Evolutionary conservation across 352 stramenopile genomes (phyloP).

Genomic region (Phytophthora aleatoria): DNA sequence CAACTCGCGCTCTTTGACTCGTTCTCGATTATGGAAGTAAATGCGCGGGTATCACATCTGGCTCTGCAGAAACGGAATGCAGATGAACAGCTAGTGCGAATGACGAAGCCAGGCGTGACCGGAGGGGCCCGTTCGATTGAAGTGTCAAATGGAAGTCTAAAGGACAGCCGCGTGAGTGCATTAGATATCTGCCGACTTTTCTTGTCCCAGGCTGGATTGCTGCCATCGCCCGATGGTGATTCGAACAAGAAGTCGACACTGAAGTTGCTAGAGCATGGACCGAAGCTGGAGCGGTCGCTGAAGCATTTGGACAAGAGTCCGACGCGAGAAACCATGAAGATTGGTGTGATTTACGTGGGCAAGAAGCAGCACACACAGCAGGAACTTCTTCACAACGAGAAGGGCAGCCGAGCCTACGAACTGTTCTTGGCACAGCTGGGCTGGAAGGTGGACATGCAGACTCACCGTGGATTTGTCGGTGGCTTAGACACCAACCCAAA

Average conservation of each 20-base stretch:
- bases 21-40: constrained; percentile 90
- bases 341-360: constrained; percentile 87
- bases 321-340: constrained; percentile 90
- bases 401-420: constrained; percentile 67
- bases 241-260: constrained; percentile 57
- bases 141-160: constrained; percentile 26
- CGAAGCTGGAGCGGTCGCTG: constrained; percentile 80
- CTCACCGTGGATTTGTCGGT: constrained; percentile 75
- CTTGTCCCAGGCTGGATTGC: constrained; percentile 71
- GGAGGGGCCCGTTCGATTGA: constrained; percentile 42
- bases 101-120: constrained; percentile 49
- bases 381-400: constrained; percentile 81
- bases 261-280: constrained; percentile 71
- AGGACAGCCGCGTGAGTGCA: constrained; percentile 58
- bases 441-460: constrained; percentile 75
- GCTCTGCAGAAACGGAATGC: constrained; percentile 50
- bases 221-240: constrained; percentile 69
- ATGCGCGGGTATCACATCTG: constrained; percentile 73
- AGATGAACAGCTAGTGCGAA: constrained; percentile 40
- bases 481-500: constrained; percentile 82
- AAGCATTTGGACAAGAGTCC: constrained; percentile 87
- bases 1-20: constrained; percentile 83
- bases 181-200: constrained; percentile 87
- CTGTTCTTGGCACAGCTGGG: constrained; percentile 76
- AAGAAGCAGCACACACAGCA: constrained; percentile 76